Percentiles rank a stretch among this genome's conserved stretches.
Conservation (phyloP, 306 rosid genomes). For the Castanospermum australe region DNA sequence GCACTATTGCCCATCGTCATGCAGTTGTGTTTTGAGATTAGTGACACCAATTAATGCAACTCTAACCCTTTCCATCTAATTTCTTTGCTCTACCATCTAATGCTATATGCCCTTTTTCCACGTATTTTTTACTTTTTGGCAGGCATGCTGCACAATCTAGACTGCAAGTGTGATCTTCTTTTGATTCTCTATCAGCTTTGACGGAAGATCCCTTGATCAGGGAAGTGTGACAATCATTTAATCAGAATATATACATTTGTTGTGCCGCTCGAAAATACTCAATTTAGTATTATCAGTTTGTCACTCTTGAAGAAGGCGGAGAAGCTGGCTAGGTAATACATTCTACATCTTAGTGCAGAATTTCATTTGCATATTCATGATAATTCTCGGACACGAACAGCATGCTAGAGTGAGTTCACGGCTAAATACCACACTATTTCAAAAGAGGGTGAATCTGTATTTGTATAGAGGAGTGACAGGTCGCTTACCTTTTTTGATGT, state of each 20-base stretch:
- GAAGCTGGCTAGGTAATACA: conserved; percentile 16
- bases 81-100: neutral
- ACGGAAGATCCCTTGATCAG: conserved; percentile 10
- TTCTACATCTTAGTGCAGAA: conserved; percentile 20
- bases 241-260: conserved; percentile 19
- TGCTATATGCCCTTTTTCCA: neutral
- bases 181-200: conserved; percentile 19
- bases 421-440: conserved; percentile 29
- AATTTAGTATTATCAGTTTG: neutral
- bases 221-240: conserved; percentile 7
- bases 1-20: neutral
- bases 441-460: conserved; percentile 41
- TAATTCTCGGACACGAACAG: conserved; percentile 9
- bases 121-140: conserved; percentile 17
- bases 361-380: conserved; percentile 13
- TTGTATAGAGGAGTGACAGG: conserved; percentile 43
- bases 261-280: conserved; percentile 8
- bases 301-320: conserved; percentile 9
- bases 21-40: neutral
- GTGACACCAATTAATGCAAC: neutral
- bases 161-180: conserved; percentile 27
- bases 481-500: neutral
- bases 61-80: neutral
- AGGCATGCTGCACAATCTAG: conserved; percentile 32
- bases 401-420: conserved; percentile 20